These are phyloP conservation scores for Casuarina glauca DNA, from an alignment of 306 rosid species.

Conservation along the genomic window DNA sequence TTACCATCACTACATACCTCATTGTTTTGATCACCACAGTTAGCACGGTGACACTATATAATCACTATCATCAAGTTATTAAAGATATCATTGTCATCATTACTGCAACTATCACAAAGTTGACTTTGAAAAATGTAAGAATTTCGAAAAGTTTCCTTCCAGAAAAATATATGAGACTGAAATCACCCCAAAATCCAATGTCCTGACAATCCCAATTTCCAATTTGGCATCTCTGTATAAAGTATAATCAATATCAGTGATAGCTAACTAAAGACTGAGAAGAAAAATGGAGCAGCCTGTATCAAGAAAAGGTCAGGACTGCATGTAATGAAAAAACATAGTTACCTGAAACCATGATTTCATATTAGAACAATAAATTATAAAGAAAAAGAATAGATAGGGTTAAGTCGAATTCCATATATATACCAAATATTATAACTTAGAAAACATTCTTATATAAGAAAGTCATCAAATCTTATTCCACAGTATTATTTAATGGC, in stretches of 20 bases:
- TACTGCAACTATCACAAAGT: too few relatives aligned
- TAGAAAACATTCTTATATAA: not conserved
- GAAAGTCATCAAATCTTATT: not conserved
- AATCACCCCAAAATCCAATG: not conserved
- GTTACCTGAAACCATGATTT: too few relatives aligned
- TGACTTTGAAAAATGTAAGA: not conserved
- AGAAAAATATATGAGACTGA: not conserved
- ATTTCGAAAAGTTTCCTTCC: not conserved
- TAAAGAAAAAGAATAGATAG: too few relatives aligned
- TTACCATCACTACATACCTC: too few relatives aligned
- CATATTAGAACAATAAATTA: too few relatives aligned
- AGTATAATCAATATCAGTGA: not conserved
- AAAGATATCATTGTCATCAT: too few relatives aligned
- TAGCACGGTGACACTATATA: too few relatives aligned
- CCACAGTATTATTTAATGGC: slow-evolving; percentile 20
- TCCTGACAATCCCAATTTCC: not conserved
- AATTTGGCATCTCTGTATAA: not conserved
- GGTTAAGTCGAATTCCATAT: not conserved
- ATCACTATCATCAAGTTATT: too few relatives aligned
- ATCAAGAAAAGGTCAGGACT: not conserved
- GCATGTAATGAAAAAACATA: not conserved
- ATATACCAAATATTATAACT: not conserved
- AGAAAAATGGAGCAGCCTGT: not conserved
- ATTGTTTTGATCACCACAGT: too few relatives aligned
- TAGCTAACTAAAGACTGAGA: not conserved